Conservation (phyloP, 768 basidiomycete genomes). For the Lactarius quietus region DNA sequence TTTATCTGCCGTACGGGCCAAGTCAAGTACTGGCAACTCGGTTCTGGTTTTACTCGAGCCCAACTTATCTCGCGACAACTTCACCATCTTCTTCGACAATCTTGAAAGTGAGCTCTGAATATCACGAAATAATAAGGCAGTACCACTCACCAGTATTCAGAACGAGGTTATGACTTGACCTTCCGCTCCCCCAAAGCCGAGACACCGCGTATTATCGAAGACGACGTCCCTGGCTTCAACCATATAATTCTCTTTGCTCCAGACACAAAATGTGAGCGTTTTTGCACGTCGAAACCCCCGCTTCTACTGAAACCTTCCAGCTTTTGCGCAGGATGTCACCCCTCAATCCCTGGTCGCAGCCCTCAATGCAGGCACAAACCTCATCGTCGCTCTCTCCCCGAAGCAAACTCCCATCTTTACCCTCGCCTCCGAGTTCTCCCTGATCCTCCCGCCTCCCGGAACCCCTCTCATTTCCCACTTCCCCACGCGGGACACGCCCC, state of each 20-base stretch:
- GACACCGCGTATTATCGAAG: constrained; percentile 58
- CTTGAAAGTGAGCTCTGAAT: constrained; percentile 54
- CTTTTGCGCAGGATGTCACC: constrained; percentile 67
- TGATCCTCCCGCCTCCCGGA: constrained; percentile 82
- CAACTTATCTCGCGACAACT: constrained; percentile 58
- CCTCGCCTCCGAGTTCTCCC: constrained; percentile 87
- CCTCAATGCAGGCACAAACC: constrained; percentile 67
- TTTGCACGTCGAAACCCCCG: not conserved
- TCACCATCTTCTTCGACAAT: constrained; percentile 77
- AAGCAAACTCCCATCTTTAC: constrained; percentile 70
- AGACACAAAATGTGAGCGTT: constrained; percentile 71
- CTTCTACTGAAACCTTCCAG: constrained; percentile 37
- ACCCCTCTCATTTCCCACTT: constrained; percentile 86
- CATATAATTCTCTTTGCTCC: constrained; percentile 88
- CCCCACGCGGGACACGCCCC: constrained; percentile 62
- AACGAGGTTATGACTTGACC: constrained; percentile 79
- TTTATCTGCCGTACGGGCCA: constrained; percentile 39
- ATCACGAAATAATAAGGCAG: constrained; percentile 5
- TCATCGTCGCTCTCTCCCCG: constrained; percentile 78
- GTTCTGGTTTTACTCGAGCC: constrained; percentile 86
- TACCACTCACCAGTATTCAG: constrained; percentile 37
- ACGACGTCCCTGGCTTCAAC: constrained; percentile 71
- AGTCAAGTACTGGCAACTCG: constrained; percentile 76
- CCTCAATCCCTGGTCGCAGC: constrained; percentile 78
- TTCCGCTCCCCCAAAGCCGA: constrained; percentile 82